phyloP scores from a whole-genome alignment of 2,329 filamentous ascomycete species.

The Nigrospora oryzae region DNA sequence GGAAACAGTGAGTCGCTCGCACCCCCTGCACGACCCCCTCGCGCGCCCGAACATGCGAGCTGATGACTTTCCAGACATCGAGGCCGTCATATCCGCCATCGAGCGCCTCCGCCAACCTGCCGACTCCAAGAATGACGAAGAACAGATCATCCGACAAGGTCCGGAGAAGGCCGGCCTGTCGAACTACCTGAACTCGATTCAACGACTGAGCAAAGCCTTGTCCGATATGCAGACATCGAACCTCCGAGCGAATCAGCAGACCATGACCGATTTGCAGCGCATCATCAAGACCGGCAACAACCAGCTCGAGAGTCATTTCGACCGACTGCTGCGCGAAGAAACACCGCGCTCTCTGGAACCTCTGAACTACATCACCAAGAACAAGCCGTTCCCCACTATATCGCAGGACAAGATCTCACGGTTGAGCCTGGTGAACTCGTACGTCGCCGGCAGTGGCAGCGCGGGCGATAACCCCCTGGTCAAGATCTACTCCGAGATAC shows the following conservation, averaged over 20 bases:
- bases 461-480: constrained; percentile 60
- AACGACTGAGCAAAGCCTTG: constrained; percentile 80
- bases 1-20: constrained; percentile 55
- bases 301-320: constrained; percentile 78
- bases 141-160: constrained; percentile 82
- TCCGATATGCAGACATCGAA: constrained; percentile 83
- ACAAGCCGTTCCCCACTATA: constrained; percentile 74
- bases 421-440: constrained; percentile 70
- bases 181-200: constrained; percentile 82
- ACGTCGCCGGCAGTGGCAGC: constrained; percentile 54
- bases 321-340: constrained; percentile 65
- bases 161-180: constrained; percentile 74
- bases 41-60: background rate
- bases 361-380: constrained; percentile 86
- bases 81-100: constrained; percentile 77
- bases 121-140: constrained; percentile 85
- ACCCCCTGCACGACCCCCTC: background rate
- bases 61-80: constrained; percentile 54
- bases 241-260: constrained; percentile 82
- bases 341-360: constrained; percentile 79
- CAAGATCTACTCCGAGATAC: constrained; percentile 75
- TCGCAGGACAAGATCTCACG: constrained; percentile 68
- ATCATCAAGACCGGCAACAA: constrained; percentile 72
- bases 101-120: constrained; percentile 83
- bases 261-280: constrained; percentile 68